Conservation (phyloP, 495 filamentous ascomycete species). For the Cercophora samala region DNA sequence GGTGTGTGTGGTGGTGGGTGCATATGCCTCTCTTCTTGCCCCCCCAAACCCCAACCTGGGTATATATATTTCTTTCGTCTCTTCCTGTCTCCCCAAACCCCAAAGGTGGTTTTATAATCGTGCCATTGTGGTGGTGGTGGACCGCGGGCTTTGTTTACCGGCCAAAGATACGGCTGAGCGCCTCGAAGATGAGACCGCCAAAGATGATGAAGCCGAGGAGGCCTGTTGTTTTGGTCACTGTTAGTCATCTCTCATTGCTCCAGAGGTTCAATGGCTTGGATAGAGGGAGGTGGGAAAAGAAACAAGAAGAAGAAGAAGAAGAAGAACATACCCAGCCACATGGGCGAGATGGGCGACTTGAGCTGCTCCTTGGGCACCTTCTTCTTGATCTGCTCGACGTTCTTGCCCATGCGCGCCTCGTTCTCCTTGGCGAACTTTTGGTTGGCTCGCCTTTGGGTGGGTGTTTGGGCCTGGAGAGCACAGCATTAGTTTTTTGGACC, state of each 20-base stretch:
- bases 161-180: conserved; percentile 72
- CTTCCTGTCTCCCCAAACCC: background rate
- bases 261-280: background rate
- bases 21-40: no score
- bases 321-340: conserved; percentile 71
- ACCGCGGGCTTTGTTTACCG: conserved; percentile 21
- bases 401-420: conserved; percentile 79
- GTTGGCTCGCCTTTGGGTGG: conserved; percentile 86
- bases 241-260: no score
- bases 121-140: background rate
- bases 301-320: no score
- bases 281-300: background rate
- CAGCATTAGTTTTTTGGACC: background rate
- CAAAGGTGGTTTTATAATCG: background rate
- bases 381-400: conserved; percentile 64
- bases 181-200: conserved; percentile 79
- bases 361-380: conserved; percentile 51
- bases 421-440: conserved; percentile 77
- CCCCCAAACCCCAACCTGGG: background rate
- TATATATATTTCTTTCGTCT: background rate
- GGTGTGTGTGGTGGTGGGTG: no score
- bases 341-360: conserved; percentile 74
- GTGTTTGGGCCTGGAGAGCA: conserved; percentile 76
- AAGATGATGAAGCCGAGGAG: conserved; percentile 79
- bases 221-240: conserved; percentile 43